A percentile compares a stretch with the other conserved stretches of the same genome.
phyloP scores from a whole-genome alignment of 148 eudicot genomes.

The Rhododendron ovatum region DNA sequence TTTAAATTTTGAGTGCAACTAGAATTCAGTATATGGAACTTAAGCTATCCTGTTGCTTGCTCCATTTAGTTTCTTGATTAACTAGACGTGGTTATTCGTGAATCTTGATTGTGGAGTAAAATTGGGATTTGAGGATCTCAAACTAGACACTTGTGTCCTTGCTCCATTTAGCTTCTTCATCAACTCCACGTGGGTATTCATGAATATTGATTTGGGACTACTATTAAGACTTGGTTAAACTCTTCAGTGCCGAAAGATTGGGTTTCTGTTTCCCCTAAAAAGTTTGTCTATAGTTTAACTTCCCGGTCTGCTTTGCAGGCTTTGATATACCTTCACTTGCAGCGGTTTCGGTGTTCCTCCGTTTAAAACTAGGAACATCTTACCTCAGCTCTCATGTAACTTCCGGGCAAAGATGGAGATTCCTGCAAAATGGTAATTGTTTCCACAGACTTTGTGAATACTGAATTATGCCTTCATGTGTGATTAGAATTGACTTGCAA shows the following conservation, averaged over 20 bases:
- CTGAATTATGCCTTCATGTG: not conserved
- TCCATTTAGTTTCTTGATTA: not conserved
- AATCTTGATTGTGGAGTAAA: not conserved
- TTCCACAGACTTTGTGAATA: not conserved
- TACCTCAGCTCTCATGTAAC: slow-evolving; percentile 6
- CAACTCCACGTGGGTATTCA: not conserved
- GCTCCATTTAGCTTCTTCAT: not conserved
- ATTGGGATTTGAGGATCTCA: not conserved
- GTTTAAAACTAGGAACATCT: slow-evolving; percentile 8
- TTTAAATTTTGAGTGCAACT: not conserved
- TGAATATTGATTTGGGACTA: not conserved
- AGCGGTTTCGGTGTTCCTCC: slow-evolving; percentile 21
- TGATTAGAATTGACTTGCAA: not conserved
- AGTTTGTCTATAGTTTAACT: not conserved
- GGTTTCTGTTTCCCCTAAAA: not conserved
- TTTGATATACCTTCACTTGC: slow-evolving; percentile 20
- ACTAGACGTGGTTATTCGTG: not conserved
- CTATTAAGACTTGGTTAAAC: not conserved
- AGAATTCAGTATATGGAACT: slow-evolving; percentile 13
- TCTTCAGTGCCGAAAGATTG: not conserved
- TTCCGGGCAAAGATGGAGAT: slow-evolving; percentile 5
- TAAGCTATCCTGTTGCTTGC: not conserved
- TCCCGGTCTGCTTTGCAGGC: slow-evolving; percentile 1
- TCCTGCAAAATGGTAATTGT: slow-evolving; percentile 5
- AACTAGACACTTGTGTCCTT: not conserved